A percentile compares a stretch with the other conserved stretches of the same genome.
Conservation (phyloP, 169 alveolate genomes). For the Perkinsus marinus region DNA sequence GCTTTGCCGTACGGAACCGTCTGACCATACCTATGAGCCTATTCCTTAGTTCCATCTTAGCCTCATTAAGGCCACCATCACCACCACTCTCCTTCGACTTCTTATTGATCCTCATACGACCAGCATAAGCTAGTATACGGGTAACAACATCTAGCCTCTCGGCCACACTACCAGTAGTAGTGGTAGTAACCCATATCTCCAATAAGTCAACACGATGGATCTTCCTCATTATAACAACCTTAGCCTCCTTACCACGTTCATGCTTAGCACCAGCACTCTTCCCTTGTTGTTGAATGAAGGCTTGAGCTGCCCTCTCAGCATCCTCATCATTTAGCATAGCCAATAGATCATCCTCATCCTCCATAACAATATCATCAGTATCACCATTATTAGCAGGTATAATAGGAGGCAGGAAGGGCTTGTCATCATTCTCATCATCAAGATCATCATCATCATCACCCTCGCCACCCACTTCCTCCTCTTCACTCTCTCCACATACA, state of each 20-base stretch:
- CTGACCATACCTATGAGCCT: neutral
- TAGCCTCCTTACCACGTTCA: neutral
- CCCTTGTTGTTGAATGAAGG: neutral
- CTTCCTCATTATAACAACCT: neutral
- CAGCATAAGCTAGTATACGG: neutral
- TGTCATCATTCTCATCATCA: neutral
- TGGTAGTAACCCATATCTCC: neutral
- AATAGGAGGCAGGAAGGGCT: neutral
- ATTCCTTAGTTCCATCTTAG: neutral
- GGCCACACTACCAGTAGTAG: neutral
- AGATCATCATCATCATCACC: neutral
- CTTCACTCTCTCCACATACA: neutral
- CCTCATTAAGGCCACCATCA: neutral
- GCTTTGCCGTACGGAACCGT: neutral
- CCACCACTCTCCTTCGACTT: neutral
- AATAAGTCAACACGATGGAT: neutral
- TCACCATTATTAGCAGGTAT: neutral
- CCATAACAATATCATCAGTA: neutral
- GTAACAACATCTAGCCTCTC: neutral
- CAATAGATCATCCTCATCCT: neutral
- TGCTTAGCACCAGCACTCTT: neutral
- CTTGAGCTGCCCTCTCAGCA: neutral
- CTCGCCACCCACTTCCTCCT: neutral
- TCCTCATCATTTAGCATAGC: neutral
- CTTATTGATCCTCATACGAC: neutral